These are phyloP conservation scores for Didymella keratinophila DNA, from an alignment of 2,329 filamentous ascomycete genomes.

Conservation along the genomic window DNA sequence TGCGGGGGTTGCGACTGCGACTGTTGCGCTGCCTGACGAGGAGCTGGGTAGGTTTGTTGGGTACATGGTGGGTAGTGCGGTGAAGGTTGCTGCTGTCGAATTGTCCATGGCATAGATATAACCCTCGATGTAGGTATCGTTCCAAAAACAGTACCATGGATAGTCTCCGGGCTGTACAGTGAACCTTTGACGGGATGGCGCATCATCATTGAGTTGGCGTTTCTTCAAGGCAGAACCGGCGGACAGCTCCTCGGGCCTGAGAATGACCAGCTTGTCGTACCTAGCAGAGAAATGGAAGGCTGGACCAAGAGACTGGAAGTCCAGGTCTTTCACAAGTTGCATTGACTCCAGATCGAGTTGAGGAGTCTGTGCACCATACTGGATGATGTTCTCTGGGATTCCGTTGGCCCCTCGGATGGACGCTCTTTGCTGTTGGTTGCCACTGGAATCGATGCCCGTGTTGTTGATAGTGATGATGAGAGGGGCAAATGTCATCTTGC, in stretches of 20 bases:
- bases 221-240: conserved; percentile 33
- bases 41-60: conserved; percentile 31
- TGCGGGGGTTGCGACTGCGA: conserved; percentile 21
- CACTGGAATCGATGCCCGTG: conserved; percentile 19
- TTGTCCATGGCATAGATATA: conserved; percentile 70
- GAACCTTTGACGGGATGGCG: conserved; percentile 49
- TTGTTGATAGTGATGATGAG: conserved; percentile 42
- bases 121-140: conserved; percentile 70
- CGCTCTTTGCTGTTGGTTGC: conserved; percentile 25
- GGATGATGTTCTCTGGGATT: conserved; percentile 54
- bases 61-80: conserved; percentile 35
- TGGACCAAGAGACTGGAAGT: conserved; percentile 64
- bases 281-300: conserved; percentile 69
- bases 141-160: conserved; percentile 76
- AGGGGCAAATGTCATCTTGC: conserved; percentile 51
- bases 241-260: conserved; percentile 52
- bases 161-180: conserved; percentile 63
- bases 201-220: conserved; percentile 27
- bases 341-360: conserved; percentile 59
- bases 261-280: conserved; percentile 71
- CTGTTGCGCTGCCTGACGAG: conserved; percentile 21
- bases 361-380: conserved; percentile 70
- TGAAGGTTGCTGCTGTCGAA: conserved; percentile 50
- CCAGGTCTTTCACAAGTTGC: conserved; percentile 64
- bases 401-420: conserved; percentile 36